Evolutionary conservation across 164 flowering plant species (phyloP), one percentile per base, ranked within the genome.

Genomic region (Taxillus chinensis): DNA sequence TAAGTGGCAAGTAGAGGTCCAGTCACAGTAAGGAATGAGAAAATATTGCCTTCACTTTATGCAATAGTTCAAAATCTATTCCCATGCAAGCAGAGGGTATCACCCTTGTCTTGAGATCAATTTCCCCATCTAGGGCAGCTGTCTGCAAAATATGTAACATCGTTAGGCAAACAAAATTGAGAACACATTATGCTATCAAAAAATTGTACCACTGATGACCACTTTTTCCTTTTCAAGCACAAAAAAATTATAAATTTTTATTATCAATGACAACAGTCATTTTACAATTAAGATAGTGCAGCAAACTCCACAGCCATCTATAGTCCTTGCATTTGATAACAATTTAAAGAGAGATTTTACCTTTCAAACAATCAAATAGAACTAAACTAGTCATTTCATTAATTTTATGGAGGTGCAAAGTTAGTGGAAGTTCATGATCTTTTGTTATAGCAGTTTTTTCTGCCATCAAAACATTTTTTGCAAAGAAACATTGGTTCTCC

Each of bases 101-200:
- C 59, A 80, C 71, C 77, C 99, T 81, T 39, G 95, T 90, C 76
- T 93, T 93, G 43, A 93, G 74, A 82, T 93, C 97, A 70, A 89
- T 90, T 82, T 93, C 99, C 62, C 99, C 99, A 80, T 93, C 99
- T 17, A 93, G 68, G 17, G 99, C 96, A 57, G 99, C 68, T 62
- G 99, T 93, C 99, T 93, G 79, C 70, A 82, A 53, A 62, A 58
- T 9, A 62, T 42, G 3, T 3, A 4, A 41, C 41, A 62, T 27
- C 41, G 6, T 68, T 46, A 69, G 60, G 27, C 9, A 49, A 27
- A 53, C 27, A 3, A 41, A 63, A 45, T 9, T 9, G 37, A 7
- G 4, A 48, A 12, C 9, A 37, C 46, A 17, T 9, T 9, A 27
- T 9, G 14, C 16, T 61, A 41, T 38, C 7, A 61, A 61, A 41